phyloP scores from a whole-genome alignment of 345 rosid genomes.

The Citrus unshiu region DNA sequence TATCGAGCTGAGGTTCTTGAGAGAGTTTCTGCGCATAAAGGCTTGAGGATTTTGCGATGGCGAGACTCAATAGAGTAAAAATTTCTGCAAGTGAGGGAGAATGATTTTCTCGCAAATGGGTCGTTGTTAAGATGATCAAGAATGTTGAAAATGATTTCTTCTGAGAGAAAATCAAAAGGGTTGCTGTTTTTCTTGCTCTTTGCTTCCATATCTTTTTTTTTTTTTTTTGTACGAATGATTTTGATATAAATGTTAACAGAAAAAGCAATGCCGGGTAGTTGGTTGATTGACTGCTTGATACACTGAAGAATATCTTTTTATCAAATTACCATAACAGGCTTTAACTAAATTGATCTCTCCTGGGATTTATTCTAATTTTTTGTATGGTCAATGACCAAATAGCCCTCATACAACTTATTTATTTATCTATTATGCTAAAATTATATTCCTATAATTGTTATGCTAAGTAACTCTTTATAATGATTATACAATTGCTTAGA shows the following conservation, averaged over 20 bases:
- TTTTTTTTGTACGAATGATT: too few species aligned
- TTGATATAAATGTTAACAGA: background rate
- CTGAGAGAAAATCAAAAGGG: conserved; percentile 35
- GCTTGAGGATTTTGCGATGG: conserved; percentile 32
- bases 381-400: background rate
- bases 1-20: conserved; percentile 24
- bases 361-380: background rate
- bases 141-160: conserved; percentile 36
- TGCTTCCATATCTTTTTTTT: background rate
- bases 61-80: conserved; percentile 34
- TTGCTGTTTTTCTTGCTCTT: background rate
- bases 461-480: too few species aligned
- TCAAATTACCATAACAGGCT: background rate
- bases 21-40: conserved; percentile 33
- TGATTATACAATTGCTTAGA: too few species aligned
- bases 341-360: background rate
- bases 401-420: background rate
- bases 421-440: too few species aligned
- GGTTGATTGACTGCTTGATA: background rate
- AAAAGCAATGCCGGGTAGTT: background rate
- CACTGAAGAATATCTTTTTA: background rate
- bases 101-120: conserved; percentile 39
- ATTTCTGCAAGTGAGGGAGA: conserved; percentile 37
- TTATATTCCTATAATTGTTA: too few species aligned
- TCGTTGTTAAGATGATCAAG: conserved; percentile 32